Evolutionary conservation across 306 rosid species (phyloP).

Genomic region (Betula pendula): DNA sequence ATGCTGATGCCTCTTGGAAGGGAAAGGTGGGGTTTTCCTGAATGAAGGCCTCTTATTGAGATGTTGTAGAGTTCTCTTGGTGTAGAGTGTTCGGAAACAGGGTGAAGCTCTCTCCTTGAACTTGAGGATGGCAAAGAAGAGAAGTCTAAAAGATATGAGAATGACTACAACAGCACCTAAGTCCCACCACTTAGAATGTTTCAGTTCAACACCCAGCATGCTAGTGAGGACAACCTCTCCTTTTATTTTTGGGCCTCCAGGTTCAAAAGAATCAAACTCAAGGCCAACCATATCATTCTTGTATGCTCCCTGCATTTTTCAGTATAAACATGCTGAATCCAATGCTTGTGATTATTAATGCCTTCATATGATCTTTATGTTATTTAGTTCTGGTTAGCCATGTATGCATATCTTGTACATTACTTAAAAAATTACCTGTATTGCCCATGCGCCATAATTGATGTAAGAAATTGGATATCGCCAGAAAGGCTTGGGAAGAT

Average conservation of each 20-base stretch:
- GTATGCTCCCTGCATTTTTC: conserved; percentile 71
- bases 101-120: conserved; percentile 67
- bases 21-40: conserved; percentile 55
- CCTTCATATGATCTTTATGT: not conserved
- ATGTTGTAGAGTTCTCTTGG: conserved; percentile 51
- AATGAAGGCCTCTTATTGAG: conserved; percentile 80
- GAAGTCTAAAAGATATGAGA: conserved; percentile 53
- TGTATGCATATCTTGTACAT: not conserved
- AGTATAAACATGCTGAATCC: not conserved
- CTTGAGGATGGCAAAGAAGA: conserved; percentile 70
- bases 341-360: not conserved
- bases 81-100: conserved; percentile 43
- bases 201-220: conserved; percentile 62
- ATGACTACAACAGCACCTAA: conserved; percentile 54
- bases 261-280: conserved; percentile 55
- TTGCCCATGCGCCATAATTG: conserved; percentile 84
- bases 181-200: conserved; percentile 91
- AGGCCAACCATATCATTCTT: conserved; percentile 82
- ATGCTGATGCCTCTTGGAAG: conserved; percentile 66
- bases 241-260: conserved; percentile 64
- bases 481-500: conserved; percentile 83
- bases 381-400: not conserved
- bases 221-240: conserved; percentile 58
- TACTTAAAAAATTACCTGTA: conserved; percentile 50
- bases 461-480: conserved; percentile 82